Base-by-base conservation (phyloP, 2,329 filamentous ascomycete genomes). In the Coniosporium tulheliwenetii region DNA sequence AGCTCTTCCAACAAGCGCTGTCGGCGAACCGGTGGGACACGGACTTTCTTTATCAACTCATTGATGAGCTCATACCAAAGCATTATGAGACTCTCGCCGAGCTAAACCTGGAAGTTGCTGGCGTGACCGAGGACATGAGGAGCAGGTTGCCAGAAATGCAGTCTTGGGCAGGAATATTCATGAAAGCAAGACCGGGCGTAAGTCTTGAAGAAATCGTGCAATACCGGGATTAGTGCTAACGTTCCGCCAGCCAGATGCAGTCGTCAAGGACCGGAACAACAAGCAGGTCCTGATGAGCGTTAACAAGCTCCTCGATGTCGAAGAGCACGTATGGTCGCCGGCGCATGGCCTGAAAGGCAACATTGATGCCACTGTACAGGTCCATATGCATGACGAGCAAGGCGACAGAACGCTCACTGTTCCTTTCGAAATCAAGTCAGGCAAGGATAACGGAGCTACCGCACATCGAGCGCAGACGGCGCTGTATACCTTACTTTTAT, bases 281-380 rank as follows among this genome's bases (percentile, higher is more conserved):
- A 75, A 81, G 40, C 81, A 79, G 48, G 75, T 81, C 9, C 80
- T 72, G 43, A 79, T 96, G 72, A 86, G 83, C 49, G 79, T 98
- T 49, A 93, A 80, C 52, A 98, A 96, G 56, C 68, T 98, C 26
- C 78, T 98, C 10, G 91, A 96, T 55, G 84, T 98, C 8, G 91
- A 98, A 57, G 91, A 98, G 59, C 91, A 96, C 55, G 79, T 98
- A 26, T 98, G 91, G 91, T 96, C 89, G 5, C 91, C 91, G 0
- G 89, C 86, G 76, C 98, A 93, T 56, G 91, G 91, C 0, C 68
- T 98, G 12, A 98, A 98, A 59, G 91, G 91, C 29, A 98, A 96
- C 51, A 91, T 98, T 44, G 91, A 98, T 62, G 91, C 91, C 26
- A 96, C 91, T 0, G 83, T 98, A 1, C 85, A 98, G 62, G 81